Percentiles rank a stretch among this genome's conserved stretches.
Conservation (phyloP, 768 basidiomycete genomes). For the Daedalea quercina region DNA sequence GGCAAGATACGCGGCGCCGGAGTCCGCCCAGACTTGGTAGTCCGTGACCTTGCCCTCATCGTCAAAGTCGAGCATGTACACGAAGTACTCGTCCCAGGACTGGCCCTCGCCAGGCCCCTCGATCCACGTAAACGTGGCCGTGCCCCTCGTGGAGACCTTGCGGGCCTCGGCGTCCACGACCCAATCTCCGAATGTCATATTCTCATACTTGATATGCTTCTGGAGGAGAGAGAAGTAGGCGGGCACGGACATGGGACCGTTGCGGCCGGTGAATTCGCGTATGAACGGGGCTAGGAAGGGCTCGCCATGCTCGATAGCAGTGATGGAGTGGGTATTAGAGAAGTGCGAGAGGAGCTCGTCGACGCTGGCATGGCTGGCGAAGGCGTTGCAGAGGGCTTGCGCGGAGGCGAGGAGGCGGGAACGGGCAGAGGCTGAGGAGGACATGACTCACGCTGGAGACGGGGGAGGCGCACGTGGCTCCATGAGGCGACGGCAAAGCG, state of each 20-base stretch:
- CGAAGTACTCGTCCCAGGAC: conserved; percentile 57
- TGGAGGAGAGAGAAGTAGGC: conserved; percentile 45
- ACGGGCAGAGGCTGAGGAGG: conserved; percentile 13
- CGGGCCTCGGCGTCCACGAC: conserved; percentile 42
- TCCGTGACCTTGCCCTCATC: conserved; percentile 44
- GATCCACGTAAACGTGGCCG: conserved; percentile 49
- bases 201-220: conserved; percentile 40
- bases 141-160: conserved; percentile 50
- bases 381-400: conserved; percentile 43
- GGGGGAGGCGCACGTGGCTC: background rate
- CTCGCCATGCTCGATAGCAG: conserved; percentile 51
- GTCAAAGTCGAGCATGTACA: conserved; percentile 56
- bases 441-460: background rate
- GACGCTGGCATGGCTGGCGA: conserved; percentile 37
- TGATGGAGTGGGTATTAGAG: conserved; percentile 35
- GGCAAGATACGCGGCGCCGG: conserved; percentile 57
- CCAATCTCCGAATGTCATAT: conserved; percentile 49
- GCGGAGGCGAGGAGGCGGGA: conserved; percentile 37
- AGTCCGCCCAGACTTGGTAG: conserved; percentile 67
- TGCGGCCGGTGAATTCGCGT: conserved; percentile 35
- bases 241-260: conserved; percentile 29
- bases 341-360: conserved; percentile 44
- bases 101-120: conserved; percentile 33
- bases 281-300: conserved; percentile 52
- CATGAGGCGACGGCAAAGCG: background rate